A percentile compares a stretch with the other conserved stretches of the same genome.
phyloP scores from a whole-genome alignment of 345 rosid genomes.

The Linum trigynum region DNA sequence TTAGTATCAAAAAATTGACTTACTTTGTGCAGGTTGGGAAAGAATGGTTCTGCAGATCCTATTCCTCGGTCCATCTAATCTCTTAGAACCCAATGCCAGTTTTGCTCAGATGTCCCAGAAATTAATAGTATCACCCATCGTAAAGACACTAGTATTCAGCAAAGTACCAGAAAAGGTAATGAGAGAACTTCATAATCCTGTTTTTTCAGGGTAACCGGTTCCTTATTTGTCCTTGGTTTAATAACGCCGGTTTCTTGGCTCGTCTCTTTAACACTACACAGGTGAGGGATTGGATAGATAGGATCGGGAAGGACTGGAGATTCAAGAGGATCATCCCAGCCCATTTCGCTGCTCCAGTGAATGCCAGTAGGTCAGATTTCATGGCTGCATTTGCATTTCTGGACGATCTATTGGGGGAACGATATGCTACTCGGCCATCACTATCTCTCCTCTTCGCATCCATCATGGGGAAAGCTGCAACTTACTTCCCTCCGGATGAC shows the following conservation, averaged over 20 bases:
- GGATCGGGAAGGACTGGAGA: constrained; percentile 76
- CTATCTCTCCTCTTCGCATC: constrained; percentile 59
- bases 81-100: constrained; percentile 88
- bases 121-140: constrained; percentile 90
- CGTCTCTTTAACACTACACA: constrained; percentile 16
- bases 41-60: constrained; percentile 94
- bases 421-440: constrained; percentile 56
- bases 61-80: constrained; percentile 91
- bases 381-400: constrained; percentile 79
- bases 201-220: background rate
- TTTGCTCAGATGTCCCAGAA: constrained; percentile 90
- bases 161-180: constrained; percentile 95
- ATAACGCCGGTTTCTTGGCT: background rate
- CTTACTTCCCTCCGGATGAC: constrained; percentile 94
- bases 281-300: constrained; percentile 92
- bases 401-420: constrained; percentile 75
- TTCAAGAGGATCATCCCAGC: constrained; percentile 93
- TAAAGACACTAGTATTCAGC: constrained; percentile 86
- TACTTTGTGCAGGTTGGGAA: constrained; percentile 77
- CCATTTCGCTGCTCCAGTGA: constrained; percentile 85
- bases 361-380: constrained; percentile 75
- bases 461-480: constrained; percentile 85
- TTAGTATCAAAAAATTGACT: background rate
- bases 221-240: background rate
- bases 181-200: background rate